A percentile compares a stretch with the other conserved stretches of the same genome.
These are phyloP conservation scores for Lachancea mirantina DNA, from an alignment of 805 yeast genomes.

Conservation along the genomic window DNA sequence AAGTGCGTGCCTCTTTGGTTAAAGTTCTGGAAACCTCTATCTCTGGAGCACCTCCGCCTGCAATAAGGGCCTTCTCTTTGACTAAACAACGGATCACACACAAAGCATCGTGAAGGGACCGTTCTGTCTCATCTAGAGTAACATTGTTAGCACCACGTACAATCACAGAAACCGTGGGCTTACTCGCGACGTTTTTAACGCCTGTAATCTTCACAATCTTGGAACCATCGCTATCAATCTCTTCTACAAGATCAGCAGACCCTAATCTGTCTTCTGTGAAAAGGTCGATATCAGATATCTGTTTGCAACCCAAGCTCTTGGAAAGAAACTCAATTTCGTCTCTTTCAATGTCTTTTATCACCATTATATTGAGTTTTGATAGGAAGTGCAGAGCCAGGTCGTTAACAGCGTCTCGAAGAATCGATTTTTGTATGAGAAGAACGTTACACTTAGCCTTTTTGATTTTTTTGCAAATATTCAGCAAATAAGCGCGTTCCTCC, in stretches of 20 bases:
- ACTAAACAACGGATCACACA: conserved; percentile 91
- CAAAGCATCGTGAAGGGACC: conserved; percentile 94
- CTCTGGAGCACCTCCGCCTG: conserved; percentile 99
- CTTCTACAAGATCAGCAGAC: conserved; percentile 86
- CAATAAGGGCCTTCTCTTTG: conserved; percentile 81
- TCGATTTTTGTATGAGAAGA: conserved; percentile 83
- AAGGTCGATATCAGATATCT: conserved; percentile 90
- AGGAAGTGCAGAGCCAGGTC: conserved; percentile 92
- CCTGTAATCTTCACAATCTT: conserved; percentile 83
- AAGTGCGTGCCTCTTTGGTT: conserved; percentile 59
- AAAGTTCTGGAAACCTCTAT: conserved; percentile 76
- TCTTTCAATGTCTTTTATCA: conserved; percentile 89
- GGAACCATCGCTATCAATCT: conserved; percentile 83
- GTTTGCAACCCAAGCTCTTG: conserved; percentile 82
- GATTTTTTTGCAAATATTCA: conserved; percentile 91
- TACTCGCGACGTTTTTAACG: conserved; percentile 39
- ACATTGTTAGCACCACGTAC: conserved; percentile 92
- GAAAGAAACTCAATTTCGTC: conserved; percentile 91
- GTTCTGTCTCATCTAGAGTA: conserved; percentile 91
- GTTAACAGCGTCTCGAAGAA: conserved; percentile 88
- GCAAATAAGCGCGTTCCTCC: conserved; percentile 92
- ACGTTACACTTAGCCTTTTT: conserved; percentile 96
- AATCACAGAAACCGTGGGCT: conserved; percentile 73
- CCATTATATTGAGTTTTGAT: conserved; percentile 88
- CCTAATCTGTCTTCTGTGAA: conserved; percentile 93